Evolutionary conservation across 495 filamentous ascomycete genomes (phyloP).

Genomic region (Penicillium malachiteum): DNA sequence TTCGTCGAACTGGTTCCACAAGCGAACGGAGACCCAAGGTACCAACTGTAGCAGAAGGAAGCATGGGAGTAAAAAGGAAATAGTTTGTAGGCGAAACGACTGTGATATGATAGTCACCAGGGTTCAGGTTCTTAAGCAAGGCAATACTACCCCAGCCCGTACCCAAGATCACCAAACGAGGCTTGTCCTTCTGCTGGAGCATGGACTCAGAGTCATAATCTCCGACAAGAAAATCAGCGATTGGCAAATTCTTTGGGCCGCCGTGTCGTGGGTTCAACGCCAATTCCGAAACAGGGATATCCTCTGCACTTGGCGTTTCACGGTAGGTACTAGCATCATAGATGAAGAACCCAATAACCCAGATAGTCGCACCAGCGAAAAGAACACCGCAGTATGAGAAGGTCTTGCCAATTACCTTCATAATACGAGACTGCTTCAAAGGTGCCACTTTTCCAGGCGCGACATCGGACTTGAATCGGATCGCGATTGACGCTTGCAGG

Average conservation of each 20-base stretch:
- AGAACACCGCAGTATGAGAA: constrained; percentile 61
- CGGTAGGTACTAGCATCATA: constrained; percentile 94
- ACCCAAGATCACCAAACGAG: constrained; percentile 86
- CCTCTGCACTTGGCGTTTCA: constrained; percentile 58
- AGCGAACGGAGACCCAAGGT: constrained; percentile 87
- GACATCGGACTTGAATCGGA: constrained; percentile 33
- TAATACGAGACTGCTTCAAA: constrained; percentile 11
- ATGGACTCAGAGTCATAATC: constrained; percentile 77
- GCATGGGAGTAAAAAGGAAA: constrained; percentile 97
- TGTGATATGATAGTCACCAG: constrained; percentile 90
- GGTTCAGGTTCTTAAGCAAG: constrained; percentile 83
- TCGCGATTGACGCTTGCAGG: constrained; percentile 9
- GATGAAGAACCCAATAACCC: constrained; percentile 81
- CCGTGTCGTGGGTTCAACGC: constrained; percentile 80
- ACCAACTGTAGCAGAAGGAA: constrained; percentile 94
- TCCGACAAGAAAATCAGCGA: constrained; percentile 80
- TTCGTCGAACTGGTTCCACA: constrained; percentile 87
- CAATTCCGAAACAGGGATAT: constrained; percentile 77
- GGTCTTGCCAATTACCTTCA: constrained; percentile 38
- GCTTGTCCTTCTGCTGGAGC: constrained; percentile 74
- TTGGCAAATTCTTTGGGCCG: constrained; percentile 94
- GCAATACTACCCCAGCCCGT: constrained; percentile 96
- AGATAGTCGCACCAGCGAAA: constrained; percentile 48
- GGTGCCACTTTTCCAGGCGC: constrained; percentile 13
- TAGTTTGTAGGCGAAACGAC: constrained; percentile 93